phyloP scores from a whole-genome alignment of 176 grass and related monocot genomes.

The Eragrostis nindensis region DNA sequence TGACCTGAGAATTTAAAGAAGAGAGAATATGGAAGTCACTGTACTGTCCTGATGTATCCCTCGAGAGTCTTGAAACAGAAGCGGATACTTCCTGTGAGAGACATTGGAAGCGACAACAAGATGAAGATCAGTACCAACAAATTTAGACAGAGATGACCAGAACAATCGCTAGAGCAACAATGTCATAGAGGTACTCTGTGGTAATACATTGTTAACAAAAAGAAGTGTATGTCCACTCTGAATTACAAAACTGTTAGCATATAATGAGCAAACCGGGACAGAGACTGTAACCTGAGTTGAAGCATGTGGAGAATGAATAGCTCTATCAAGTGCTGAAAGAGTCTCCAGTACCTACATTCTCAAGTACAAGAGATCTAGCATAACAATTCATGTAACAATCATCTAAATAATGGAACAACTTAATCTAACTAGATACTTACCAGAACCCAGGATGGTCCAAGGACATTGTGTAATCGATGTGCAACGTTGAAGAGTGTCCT shows the following conservation, averaged over 20 bases:
- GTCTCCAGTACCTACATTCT: conserved; percentile 88
- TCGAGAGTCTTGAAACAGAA: conserved; percentile 89
- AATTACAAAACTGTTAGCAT: conserved; percentile 2
- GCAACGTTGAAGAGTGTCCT: conserved; percentile 99
- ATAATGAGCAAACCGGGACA: conserved; percentile 23
- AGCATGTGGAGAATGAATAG: conserved; percentile 96
- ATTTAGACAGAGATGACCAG: conserved; percentile 13
- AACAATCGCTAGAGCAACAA: not conserved
- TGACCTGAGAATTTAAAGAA: conserved; percentile 99
- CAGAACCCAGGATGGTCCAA: conserved; percentile 96
- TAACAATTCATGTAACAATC: conserved; percentile 31
- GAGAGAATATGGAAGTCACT: conserved; percentile 99
- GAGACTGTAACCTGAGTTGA: conserved; percentile 76
- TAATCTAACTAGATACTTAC: conserved; percentile 59
- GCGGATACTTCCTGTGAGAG: conserved; percentile 80
- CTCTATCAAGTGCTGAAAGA: conserved; percentile 91
- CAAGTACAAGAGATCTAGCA: conserved; percentile 35
- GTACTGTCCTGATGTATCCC: conserved; percentile 94
- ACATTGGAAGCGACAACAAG: conserved; percentile 15
- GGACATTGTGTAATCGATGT: conserved; percentile 95
- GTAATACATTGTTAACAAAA: conserved; percentile 5
- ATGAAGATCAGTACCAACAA: not conserved
- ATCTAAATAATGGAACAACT: not conserved
- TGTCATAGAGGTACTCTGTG: no score
- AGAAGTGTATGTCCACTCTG: not conserved